Conservation (phyloP, 768 basidiomycete genomes). For the Hygrocybe punicea region DNA sequence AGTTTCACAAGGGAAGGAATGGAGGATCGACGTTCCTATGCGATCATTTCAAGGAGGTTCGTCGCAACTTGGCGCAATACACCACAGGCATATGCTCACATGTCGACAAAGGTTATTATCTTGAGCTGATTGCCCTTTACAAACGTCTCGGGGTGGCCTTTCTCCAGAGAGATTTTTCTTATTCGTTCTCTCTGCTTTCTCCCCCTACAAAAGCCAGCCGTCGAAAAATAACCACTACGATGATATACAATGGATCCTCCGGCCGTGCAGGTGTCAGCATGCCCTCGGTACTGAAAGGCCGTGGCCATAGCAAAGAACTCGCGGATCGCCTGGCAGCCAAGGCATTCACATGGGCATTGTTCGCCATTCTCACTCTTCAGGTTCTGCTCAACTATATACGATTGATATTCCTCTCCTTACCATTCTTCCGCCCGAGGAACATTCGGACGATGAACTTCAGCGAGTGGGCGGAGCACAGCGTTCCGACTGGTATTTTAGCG, state of each 20-base stretch:
- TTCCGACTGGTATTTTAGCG: slow-evolving; percentile 42
- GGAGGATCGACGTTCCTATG: slow-evolving; percentile 78
- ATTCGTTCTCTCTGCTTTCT: slow-evolving; percentile 61
- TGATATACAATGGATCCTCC: slow-evolving; percentile 66
- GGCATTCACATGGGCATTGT: slow-evolving; percentile 35
- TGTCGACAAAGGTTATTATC: slow-evolving; percentile 61
- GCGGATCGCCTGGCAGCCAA: slow-evolving; percentile 18
- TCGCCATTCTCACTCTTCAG: slow-evolving; percentile 42
- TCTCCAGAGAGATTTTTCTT: slow-evolving; percentile 56
- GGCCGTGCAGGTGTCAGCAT: slow-evolving; percentile 51
- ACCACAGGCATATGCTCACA: neutral
- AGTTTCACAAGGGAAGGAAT: slow-evolving; percentile 37
- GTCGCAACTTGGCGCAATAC: slow-evolving; percentile 15
- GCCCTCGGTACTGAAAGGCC: slow-evolving; percentile 39
- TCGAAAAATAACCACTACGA: slow-evolving; percentile 42
- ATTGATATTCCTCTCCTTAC: slow-evolving; percentile 42
- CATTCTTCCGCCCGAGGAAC: slow-evolving; percentile 35
- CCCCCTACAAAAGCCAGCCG: slow-evolving; percentile 20
- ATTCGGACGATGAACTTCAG: slow-evolving; percentile 41
- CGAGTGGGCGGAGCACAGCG: slow-evolving; percentile 45
- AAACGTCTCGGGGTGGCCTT: slow-evolving; percentile 57
- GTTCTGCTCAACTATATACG: slow-evolving; percentile 47
- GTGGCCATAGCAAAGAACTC: slow-evolving; percentile 16
- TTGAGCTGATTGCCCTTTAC: slow-evolving; percentile 65
- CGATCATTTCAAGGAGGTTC: slow-evolving; percentile 74